These are phyloP conservation scores for Hypholoma sublateritium DNA, from an alignment of 768 basidiomycete species.

Conservation along the genomic window DNA sequence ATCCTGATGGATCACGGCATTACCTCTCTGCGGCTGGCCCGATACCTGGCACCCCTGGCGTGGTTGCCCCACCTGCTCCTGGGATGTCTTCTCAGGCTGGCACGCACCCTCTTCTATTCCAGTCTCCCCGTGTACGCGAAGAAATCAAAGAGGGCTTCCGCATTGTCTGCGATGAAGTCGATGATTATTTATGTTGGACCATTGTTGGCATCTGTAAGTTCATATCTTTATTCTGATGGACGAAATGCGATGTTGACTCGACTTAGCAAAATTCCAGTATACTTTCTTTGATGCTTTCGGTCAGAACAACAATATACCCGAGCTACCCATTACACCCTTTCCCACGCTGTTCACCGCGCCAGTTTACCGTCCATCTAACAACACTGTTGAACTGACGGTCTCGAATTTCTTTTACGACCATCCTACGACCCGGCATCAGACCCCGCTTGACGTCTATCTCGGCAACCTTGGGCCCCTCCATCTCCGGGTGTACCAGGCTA, in stretches of 20 bases:
- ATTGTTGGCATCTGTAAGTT: slow-evolving; percentile 91
- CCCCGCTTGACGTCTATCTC: slow-evolving; percentile 85
- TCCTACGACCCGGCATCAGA: slow-evolving; percentile 58
- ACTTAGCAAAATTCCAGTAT: slow-evolving; percentile 86
- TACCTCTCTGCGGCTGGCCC: slow-evolving; percentile 90
- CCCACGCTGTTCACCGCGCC: slow-evolving; percentile 85
- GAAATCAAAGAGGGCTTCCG: slow-evolving; percentile 78
- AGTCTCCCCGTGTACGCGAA: slow-evolving; percentile 76
- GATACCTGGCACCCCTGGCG: slow-evolving; percentile 72
- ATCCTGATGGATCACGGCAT: slow-evolving; percentile 79
- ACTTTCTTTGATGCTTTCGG: slow-evolving; percentile 92
- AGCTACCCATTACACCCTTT: slow-evolving; percentile 84
- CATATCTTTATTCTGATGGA: slow-evolving; percentile 7
- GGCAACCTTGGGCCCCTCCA: slow-evolving; percentile 86
- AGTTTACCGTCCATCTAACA: slow-evolving; percentile 64
- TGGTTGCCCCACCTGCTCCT: slow-evolving; percentile 68
- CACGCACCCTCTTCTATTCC: slow-evolving; percentile 79
- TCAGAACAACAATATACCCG: slow-evolving; percentile 73
- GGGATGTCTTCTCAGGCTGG: slow-evolving; percentile 75
- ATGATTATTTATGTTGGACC: slow-evolving; percentile 95
- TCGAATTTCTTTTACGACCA: slow-evolving; percentile 88
- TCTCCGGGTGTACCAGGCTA: slow-evolving; percentile 74
- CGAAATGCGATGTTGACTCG: slow-evolving; percentile 15
- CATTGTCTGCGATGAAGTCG: slow-evolving; percentile 82
- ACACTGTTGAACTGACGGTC: slow-evolving; percentile 81